phyloP scores from a whole-genome alignment of 2,329 filamentous ascomycete species.

The Aureobasidium sp. region DNA sequence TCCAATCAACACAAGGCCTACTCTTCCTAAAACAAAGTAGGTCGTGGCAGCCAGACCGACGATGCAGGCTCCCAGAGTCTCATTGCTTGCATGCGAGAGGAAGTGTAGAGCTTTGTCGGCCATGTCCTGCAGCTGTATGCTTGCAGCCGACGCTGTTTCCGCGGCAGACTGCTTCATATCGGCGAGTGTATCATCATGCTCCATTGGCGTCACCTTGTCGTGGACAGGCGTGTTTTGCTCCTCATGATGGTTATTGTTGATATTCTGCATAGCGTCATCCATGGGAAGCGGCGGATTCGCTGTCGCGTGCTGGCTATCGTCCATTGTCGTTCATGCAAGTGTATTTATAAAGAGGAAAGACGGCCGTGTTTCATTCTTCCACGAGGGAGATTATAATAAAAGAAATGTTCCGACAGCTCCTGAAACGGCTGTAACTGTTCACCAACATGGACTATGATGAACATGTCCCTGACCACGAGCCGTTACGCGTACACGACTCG shows the following conservation, averaged over 20 bases:
- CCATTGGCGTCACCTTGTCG: not conserved
- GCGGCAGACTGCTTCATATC: not conserved
- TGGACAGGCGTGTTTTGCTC: not conserved
- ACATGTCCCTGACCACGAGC: not conserved
- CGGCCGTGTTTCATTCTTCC: not conserved
- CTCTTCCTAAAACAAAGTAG: conserved; percentile 72
- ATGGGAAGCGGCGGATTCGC: not conserved
- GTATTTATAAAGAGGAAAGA: not conserved
- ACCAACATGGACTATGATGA: not conserved
- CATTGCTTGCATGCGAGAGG: conserved; percentile 70
- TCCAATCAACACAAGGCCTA: conserved; percentile 80
- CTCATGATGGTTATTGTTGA: not conserved
- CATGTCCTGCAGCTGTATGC: conserved; percentile 24
- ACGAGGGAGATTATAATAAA: not conserved
- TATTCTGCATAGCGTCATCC: conserved; percentile 1
- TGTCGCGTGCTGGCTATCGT: not conserved
- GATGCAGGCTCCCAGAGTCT: conserved; percentile 64
- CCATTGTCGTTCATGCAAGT: conserved; percentile 3
- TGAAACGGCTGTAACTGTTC: conserved; percentile 11
- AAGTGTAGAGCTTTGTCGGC: conserved; percentile 51
- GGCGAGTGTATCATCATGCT: not conserved
- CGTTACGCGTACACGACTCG: conserved; percentile 2
- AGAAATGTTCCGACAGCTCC: conserved; percentile 2
- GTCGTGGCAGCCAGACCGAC: conserved; percentile 63
- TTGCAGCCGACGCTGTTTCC: not conserved